These are phyloP conservation scores for Neurospora terricola DNA, from an alignment of 495 filamentous ascomycete genomes.

Conservation along the genomic window DNA sequence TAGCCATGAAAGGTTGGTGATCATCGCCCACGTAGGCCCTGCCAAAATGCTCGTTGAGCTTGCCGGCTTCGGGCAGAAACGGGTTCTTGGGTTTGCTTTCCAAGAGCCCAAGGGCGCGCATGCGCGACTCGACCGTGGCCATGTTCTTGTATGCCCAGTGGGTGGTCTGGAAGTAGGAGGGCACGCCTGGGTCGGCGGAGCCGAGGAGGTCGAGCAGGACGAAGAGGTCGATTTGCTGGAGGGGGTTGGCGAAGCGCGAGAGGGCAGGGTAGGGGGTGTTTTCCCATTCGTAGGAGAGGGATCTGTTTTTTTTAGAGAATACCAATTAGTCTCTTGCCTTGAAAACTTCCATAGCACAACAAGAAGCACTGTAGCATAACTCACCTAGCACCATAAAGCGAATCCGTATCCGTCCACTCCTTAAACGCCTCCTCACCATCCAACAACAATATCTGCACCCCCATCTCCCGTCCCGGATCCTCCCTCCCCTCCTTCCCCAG, in stretches of 20 bases:
- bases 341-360: neutral
- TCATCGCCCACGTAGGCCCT: conserved; percentile 55
- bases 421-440: conserved; percentile 89
- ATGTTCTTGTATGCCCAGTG: conserved; percentile 83
- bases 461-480: conserved; percentile 35
- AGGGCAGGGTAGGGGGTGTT: conserved; percentile 51
- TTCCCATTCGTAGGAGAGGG: conserved; percentile 73
- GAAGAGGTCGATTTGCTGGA: conserved; percentile 73
- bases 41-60: conserved; percentile 37
- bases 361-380: neutral
- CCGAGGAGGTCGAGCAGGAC: conserved; percentile 85
- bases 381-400: conserved; percentile 68
- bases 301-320: conserved; percentile 20
- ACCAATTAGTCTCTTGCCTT: neutral
- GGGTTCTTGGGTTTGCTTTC: conserved; percentile 21
- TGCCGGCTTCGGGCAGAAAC: conserved; percentile 43
- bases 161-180: conserved; percentile 72
- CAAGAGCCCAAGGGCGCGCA: conserved; percentile 42
- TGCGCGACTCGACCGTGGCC: conserved; percentile 54
- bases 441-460: conserved; percentile 75
- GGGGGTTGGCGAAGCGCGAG: conserved; percentile 57
- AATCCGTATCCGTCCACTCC: conserved; percentile 64
- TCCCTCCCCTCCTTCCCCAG: conserved; percentile 21
- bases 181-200: conserved; percentile 50
- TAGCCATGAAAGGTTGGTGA: conserved; percentile 71